A percentile compares a stretch with the other conserved stretches of the same genome.
Evolutionary conservation across 352 stramenopile species (phyloP).

Genomic region (Phytophthora cajani): DNA sequence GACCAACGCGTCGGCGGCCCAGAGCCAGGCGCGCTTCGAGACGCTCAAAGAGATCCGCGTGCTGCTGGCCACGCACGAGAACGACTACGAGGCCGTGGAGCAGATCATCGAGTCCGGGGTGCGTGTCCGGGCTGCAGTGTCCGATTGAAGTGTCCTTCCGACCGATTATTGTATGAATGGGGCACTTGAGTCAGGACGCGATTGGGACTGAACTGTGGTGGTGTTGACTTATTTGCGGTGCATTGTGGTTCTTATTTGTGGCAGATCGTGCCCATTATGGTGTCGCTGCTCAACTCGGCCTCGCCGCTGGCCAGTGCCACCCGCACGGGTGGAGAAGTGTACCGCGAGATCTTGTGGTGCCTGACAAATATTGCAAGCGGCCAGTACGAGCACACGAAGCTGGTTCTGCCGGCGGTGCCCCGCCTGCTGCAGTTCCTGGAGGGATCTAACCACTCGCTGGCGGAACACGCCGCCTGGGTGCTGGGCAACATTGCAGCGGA

Average conservation of each 20-base stretch:
- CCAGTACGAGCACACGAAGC: conserved; percentile 85
- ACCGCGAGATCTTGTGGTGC: conserved; percentile 84
- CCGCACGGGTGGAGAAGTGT: conserved; percentile 71
- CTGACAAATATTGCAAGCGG: conserved; percentile 86
- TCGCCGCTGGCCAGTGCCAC: conserved; percentile 71
- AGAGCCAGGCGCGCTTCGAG: conserved; percentile 71
- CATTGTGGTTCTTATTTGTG: conserved; percentile 9
- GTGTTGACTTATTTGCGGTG: conserved; percentile 16
- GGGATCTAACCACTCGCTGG: conserved; percentile 57
- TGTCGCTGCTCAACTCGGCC: conserved; percentile 68
- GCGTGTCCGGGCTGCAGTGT: conserved; percentile 25
- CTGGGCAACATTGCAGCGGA: conserved; percentile 88
- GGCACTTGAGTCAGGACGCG: not conserved
- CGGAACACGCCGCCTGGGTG: conserved; percentile 82
- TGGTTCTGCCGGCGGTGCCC: conserved; percentile 77
- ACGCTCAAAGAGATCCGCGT: conserved; percentile 75
- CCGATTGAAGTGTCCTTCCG: conserved; percentile 9
- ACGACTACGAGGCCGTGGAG: conserved; percentile 75
- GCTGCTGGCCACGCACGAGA: conserved; percentile 62
- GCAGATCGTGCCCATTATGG: conserved; percentile 78
- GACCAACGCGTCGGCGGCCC: conserved; percentile 40
- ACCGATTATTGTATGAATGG: not conserved
- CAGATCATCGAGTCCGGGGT: conserved; percentile 82
- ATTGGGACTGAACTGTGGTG: not conserved
- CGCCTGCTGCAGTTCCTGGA: conserved; percentile 79